These are phyloP conservation scores for Talaromyces adpressus DNA, from an alignment of 495 filamentous ascomycete species.

Conservation along the genomic window DNA sequence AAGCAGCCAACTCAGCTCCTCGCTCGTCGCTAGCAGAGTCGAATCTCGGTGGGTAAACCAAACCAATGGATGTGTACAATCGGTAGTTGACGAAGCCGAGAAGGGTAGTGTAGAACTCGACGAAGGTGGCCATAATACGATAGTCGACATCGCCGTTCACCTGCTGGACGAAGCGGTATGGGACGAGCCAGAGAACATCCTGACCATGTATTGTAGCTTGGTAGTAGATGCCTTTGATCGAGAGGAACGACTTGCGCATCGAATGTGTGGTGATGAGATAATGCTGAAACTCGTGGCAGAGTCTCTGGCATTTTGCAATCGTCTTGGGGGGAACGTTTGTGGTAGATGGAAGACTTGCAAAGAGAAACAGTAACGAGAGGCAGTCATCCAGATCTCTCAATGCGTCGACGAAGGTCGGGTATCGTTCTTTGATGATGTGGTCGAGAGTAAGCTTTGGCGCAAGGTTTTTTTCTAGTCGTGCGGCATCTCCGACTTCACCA, in stretches of 20 bases:
- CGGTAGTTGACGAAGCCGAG: constrained; percentile 93
- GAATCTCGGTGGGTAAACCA: constrained; percentile 94
- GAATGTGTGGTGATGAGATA: constrained; percentile 88
- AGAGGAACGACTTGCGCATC: constrained; percentile 90
- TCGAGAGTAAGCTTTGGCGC: constrained; percentile 83
- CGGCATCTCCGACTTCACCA: constrained; percentile 82
- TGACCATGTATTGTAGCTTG: constrained; percentile 98
- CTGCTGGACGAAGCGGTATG: constrained; percentile 92
- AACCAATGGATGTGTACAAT: constrained; percentile 80
- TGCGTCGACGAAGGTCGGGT: constrained; percentile 94
- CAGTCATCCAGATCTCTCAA: constrained; percentile 94
- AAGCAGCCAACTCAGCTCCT: constrained; percentile 86
- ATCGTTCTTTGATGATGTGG: constrained; percentile 95
- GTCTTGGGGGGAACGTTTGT: constrained; percentile 83
- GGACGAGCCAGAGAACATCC: constrained; percentile 94
- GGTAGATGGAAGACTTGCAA: constrained; percentile 90
- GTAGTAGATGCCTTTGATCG: constrained; percentile 99
- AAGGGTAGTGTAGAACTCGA: constrained; percentile 96
- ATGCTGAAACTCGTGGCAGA: constrained; percentile 93
- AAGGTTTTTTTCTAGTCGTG: constrained; percentile 74
- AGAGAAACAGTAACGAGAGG: constrained; percentile 92
- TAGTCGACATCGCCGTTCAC: constrained; percentile 93
- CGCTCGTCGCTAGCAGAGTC: constrained; percentile 78
- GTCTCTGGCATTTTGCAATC: constrained; percentile 81
- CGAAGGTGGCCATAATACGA: constrained; percentile 97